Evolutionary conservation across 2,329 filamentous ascomycete species (phyloP).

Genomic region (Metarhizium robertsii): DNA sequence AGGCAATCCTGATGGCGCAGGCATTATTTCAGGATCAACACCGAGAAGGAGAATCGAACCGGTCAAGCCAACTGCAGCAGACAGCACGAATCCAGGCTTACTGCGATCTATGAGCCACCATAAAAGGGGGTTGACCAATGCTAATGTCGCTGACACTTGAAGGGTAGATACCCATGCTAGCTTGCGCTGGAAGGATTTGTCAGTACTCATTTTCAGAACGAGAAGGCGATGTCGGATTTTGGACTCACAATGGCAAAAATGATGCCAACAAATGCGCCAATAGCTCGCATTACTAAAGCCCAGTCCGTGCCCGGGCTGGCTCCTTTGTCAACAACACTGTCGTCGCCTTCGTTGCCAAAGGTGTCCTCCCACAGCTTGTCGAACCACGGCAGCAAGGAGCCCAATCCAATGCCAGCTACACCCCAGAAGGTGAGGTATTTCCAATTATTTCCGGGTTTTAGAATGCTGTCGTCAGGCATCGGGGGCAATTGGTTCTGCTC

Average conservation of each 20-base stretch:
- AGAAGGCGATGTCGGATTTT: constrained; percentile 10
- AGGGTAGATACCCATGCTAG: constrained; percentile 90
- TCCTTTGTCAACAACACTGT: constrained; percentile 17
- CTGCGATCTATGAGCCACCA: constrained; percentile 97
- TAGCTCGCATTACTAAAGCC: constrained; percentile 52
- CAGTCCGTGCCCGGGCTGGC: constrained; percentile 53
- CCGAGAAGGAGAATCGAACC: constrained; percentile 68
- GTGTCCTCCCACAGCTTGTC: constrained; percentile 63
- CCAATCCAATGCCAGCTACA: constrained; percentile 64
- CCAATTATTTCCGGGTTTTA: constrained; percentile 41
- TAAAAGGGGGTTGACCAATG: constrained; percentile 82
- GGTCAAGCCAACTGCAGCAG: constrained; percentile 59
- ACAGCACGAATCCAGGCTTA: constrained; percentile 72
- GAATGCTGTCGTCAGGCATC: constrained; percentile 37
- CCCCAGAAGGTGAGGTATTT: constrained; percentile 77
- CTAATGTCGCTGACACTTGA: constrained; percentile 84
- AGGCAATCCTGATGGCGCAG: constrained; percentile 45
- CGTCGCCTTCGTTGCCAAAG: constrained; percentile 27
- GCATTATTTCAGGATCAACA: constrained; percentile 70
- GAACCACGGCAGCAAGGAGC: constrained; percentile 74
- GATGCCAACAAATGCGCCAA: constrained; percentile 53
- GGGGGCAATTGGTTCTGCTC: constrained; percentile 51
- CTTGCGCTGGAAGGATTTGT: constrained; percentile 51
- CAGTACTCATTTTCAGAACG: not conserved
- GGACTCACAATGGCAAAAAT: constrained; percentile 63